A percentile compares a stretch with the other conserved stretches of the same genome.
Evolutionary conservation across 208 protist genomes (phyloP).

Genomic region (Naegleria lovaniensis): DNA sequence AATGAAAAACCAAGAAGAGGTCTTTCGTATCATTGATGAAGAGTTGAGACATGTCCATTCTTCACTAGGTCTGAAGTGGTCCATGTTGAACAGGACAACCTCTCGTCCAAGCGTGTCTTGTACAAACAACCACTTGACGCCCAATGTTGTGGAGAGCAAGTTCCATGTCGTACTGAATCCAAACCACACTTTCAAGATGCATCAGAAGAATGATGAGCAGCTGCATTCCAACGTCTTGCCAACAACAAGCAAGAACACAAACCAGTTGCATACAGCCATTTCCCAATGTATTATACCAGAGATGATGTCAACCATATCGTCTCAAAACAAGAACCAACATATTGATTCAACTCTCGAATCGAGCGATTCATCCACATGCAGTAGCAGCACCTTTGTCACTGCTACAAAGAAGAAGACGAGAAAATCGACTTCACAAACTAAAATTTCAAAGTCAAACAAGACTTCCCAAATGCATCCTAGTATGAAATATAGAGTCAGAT

Average conservation of each 20-base stretch:
- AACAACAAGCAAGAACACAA: too few relatives aligned
- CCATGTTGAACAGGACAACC: neutral
- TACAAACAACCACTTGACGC: too few relatives aligned
- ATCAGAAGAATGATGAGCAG: too few relatives aligned
- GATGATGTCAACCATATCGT: too few relatives aligned
- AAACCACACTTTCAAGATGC: too few relatives aligned
- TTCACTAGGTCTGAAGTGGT: neutral
- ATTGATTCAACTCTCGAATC: neutral
- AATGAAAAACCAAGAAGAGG: neutral
- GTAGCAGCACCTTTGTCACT: neutral
- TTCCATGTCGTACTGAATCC: too few relatives aligned
- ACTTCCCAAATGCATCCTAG: neutral
- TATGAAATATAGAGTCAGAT: neutral
- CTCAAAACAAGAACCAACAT: too few relatives aligned
- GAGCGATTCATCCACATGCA: neutral
- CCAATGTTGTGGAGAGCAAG: too few relatives aligned
- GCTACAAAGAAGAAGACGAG: neutral
- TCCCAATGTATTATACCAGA: too few relatives aligned
- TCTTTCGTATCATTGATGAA: neutral
- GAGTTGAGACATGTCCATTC: neutral
- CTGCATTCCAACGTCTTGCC: too few relatives aligned
- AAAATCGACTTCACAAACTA: neutral
- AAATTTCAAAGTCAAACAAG: neutral
- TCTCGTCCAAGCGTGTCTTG: too few relatives aligned
- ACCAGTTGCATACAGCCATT: too few relatives aligned